Conservation (phyloP, 371 early-diverging fungal species). For the Umbelopsis sp. region DNA sequence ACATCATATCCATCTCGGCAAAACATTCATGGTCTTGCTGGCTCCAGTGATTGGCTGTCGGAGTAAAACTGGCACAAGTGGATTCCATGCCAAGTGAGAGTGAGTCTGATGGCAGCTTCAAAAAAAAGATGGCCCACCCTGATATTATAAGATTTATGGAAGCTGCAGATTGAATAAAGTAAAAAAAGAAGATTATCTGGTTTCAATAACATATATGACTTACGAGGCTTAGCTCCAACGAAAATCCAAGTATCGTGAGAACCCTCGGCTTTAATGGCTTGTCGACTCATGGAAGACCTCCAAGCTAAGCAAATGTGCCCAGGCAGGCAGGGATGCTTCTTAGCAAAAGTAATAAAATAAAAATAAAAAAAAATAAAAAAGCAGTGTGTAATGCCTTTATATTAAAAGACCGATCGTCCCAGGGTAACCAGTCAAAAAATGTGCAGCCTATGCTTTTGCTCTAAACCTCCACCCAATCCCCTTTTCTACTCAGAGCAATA, state of each 20-base stretch:
- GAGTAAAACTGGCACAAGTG: not conserved
- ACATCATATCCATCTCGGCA: not conserved
- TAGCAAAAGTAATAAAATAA: not conserved
- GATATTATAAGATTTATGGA: no score
- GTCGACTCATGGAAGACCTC: no score
- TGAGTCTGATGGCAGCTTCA: not conserved
- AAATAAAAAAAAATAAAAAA: not conserved
- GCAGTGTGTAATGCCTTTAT: not conserved
- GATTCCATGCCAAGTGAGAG: no score
- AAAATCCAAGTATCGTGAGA: no score
- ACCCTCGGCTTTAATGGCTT: no score
- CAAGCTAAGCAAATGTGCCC: no score
- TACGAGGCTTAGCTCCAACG: no score
- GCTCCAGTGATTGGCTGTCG: not conserved
- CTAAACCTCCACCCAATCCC: not conserved
- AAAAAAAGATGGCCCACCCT: not conserved
- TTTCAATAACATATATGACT: no score
- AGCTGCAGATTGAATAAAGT: no score
- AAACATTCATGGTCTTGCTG: not conserved
- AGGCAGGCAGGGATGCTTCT: no score
- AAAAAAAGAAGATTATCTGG: no score
- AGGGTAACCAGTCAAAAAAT: constrained; percentile 8
- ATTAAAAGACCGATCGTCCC: not conserved
- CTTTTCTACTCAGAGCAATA: not conserved
- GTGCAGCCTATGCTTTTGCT: not conserved